phyloP scores from a whole-genome alignment of 129 eudicot genomes.

The Mikania micrantha region DNA sequence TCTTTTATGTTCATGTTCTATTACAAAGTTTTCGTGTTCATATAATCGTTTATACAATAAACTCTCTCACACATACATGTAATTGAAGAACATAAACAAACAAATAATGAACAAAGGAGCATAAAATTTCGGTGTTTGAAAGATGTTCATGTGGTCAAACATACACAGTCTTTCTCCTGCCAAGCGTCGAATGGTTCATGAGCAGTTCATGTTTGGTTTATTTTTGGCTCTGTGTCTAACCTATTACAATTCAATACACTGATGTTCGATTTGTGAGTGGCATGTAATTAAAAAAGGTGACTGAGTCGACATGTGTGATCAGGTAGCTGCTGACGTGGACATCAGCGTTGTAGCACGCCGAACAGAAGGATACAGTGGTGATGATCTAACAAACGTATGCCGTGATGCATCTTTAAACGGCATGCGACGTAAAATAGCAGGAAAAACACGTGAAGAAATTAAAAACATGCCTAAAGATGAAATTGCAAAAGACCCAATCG shows the following conservation, averaged over 20 bases:
- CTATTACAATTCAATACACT: not conserved
- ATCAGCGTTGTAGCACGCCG: constrained; percentile 79
- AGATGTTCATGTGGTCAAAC: not conserved
- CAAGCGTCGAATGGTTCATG: not conserved
- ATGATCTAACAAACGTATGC: constrained; percentile 87
- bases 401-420: constrained; percentile 94
- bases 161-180: not conserved
- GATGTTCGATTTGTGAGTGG: not conserved
- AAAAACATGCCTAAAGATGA: constrained; percentile 92
- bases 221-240: not conserved
- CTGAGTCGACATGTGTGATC: constrained; percentile 10
- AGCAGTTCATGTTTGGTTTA: not conserved
- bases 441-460: constrained; percentile 93
- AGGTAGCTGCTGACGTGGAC: constrained; percentile 85
- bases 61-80: too few species aligned
- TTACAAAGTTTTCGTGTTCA: too few species aligned
- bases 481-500: constrained; percentile 80
- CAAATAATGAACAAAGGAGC: too few species aligned
- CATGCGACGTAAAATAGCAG: constrained; percentile 91
- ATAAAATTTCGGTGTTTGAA: too few species aligned
- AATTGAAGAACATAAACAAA: too few species aligned
- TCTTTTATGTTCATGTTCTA: too few species aligned
- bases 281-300: not conserved
- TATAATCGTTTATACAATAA: too few species aligned
- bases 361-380: constrained; percentile 98